Evolutionary conservation across 352 stramenopile species (phyloP).

Genomic region (Phytophthora rubi): DNA sequence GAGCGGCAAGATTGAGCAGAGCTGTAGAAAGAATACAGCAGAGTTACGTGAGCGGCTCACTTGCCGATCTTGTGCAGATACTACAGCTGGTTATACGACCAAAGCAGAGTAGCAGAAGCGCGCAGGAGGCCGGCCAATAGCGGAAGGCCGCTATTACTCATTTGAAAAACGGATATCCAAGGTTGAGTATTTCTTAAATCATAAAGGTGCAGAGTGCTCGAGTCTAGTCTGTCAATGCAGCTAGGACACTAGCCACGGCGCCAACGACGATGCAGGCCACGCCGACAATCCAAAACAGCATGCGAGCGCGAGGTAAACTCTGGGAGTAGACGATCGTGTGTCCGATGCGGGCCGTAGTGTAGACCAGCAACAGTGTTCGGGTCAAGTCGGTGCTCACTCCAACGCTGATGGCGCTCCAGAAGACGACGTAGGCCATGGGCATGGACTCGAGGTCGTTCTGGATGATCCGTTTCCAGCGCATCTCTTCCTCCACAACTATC

Average conservation of each 20-base stretch:
- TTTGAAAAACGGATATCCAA: neutral
- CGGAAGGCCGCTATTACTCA: too few species aligned
- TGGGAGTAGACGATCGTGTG: conserved; percentile 58
- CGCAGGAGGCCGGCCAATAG: too few species aligned
- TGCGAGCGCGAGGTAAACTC: conserved; percentile 30
- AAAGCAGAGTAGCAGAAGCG: too few species aligned
- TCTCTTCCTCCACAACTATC: conserved; percentile 36
- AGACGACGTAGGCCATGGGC: conserved; percentile 57
- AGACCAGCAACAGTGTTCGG: conserved; percentile 39
- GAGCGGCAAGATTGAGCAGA: too few species aligned
- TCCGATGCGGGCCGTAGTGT: conserved; percentile 46
- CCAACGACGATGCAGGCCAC: conserved; percentile 32
- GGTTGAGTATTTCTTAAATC: conserved; percentile 13
- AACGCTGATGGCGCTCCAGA: conserved; percentile 47
- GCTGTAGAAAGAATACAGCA: too few species aligned
- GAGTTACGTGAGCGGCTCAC: too few species aligned
- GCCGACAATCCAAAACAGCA: conserved; percentile 38
- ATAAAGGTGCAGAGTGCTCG: conserved; percentile 1
- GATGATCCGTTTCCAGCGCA: conserved; percentile 63
- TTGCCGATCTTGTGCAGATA: too few species aligned
- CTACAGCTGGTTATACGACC: too few species aligned
- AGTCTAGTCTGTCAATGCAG: conserved; percentile 1
- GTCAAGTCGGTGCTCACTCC: conserved; percentile 41
- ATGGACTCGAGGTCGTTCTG: conserved; percentile 72
- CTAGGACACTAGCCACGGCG: conserved; percentile 23